These are phyloP conservation scores for Patellaria atrata DNA, from an alignment of 495 filamentous ascomycete species.

Conservation along the genomic window DNA sequence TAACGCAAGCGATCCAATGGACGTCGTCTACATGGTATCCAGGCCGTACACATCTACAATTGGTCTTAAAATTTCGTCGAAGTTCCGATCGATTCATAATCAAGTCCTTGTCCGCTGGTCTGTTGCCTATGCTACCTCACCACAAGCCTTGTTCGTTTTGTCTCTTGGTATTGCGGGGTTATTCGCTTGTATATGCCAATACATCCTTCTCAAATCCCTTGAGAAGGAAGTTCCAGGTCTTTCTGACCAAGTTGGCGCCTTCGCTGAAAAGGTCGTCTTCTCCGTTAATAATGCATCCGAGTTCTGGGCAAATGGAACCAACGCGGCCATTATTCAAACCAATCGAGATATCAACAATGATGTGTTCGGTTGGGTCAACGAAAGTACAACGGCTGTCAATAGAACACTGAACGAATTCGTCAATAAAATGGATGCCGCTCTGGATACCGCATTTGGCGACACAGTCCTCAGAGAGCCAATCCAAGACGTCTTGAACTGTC, in stretches of 20 bases:
- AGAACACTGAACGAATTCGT: constrained; percentile 72
- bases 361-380: constrained; percentile 79
- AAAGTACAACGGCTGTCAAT: constrained; percentile 66
- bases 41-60: constrained; percentile 54
- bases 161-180: constrained; percentile 76
- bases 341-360: constrained; percentile 67
- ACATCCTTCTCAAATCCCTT: constrained; percentile 56
- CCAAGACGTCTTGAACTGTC: constrained; percentile 42
- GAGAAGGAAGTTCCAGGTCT: constrained; percentile 64
- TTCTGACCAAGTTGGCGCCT: constrained; percentile 60
- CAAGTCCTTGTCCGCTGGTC: constrained; percentile 69
- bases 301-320: constrained; percentile 64
- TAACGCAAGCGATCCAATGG: constrained; percentile 61
- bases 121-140: constrained; percentile 71
- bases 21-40: constrained; percentile 77
- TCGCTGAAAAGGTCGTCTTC: constrained; percentile 63
- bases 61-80: constrained; percentile 58
- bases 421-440: constrained; percentile 49
- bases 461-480: constrained; percentile 64
- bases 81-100: constrained; percentile 50
- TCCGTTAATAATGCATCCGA: constrained; percentile 57
- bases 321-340: constrained; percentile 51
- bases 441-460: constrained; percentile 65
- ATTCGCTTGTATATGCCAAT: constrained; percentile 73
- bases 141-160: constrained; percentile 75